phyloP scores from a whole-genome alignment of 2,329 filamentous ascomycete species.

The Drechslerella dactyloides region DNA sequence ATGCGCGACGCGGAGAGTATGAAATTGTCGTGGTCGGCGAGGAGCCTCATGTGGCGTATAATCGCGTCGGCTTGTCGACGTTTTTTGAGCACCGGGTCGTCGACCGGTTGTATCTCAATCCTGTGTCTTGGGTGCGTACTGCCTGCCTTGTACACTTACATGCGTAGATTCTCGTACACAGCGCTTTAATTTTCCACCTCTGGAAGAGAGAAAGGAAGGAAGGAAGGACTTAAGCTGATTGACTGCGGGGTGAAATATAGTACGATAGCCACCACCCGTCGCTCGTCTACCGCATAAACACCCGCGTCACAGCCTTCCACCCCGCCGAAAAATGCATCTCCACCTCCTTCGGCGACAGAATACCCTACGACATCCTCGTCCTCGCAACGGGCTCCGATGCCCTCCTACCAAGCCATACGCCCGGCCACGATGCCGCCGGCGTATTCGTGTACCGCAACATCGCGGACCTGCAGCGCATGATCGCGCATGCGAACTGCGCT shows the following conservation, averaged over 20 bases:
- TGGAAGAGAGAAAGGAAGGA: too few relatives aligned
- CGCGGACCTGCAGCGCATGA: constrained; percentile 77
- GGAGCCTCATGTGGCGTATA: constrained; percentile 86
- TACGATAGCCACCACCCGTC: constrained; percentile 57
- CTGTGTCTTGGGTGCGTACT: constrained; percentile 73
- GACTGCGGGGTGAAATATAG: constrained; percentile 41
- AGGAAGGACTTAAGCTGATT: neutral
- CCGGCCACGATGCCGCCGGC: constrained; percentile 78
- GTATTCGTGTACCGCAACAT: constrained; percentile 91
- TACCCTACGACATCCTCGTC: constrained; percentile 80
- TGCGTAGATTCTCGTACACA: constrained; percentile 11
- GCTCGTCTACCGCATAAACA: constrained; percentile 77
- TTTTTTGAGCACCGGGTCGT: constrained; percentile 87
- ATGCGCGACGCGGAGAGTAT: constrained; percentile 76
- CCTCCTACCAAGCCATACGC: constrained; percentile 73
- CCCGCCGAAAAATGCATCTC: constrained; percentile 69
- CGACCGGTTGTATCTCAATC: constrained; percentile 87
- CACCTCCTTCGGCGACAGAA: constrained; percentile 72
- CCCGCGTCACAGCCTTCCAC: constrained; percentile 72
- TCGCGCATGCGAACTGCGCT: constrained; percentile 68
- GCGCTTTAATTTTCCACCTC: too few relatives aligned
- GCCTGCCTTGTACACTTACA: neutral
- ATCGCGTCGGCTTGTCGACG: constrained; percentile 84
- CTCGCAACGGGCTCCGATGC: constrained; percentile 88
- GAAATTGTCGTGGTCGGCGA: constrained; percentile 85